A percentile compares a stretch with the other conserved stretches of the same genome.
phyloP scores from a whole-genome alignment of 1,284 basidiomycete species.

The Moesziomyces sp. region DNA sequence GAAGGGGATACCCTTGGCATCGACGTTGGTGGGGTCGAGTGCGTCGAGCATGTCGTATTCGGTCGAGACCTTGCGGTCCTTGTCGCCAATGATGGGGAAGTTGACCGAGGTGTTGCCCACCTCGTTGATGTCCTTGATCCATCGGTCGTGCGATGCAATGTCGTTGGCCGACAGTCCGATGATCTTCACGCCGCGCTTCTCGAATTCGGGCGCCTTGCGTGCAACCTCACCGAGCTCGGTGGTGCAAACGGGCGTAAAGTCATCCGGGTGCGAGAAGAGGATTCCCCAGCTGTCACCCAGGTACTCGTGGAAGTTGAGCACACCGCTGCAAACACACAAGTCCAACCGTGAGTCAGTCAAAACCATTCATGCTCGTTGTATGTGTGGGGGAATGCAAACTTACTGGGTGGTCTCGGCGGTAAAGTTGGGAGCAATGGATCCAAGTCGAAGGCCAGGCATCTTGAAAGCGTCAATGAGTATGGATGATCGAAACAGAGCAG shows the following conservation, averaged over 20 bases:
- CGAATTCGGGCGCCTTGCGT: conserved; percentile 84
- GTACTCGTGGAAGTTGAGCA: conserved; percentile 84
- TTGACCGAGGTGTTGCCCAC: conserved; percentile 79
- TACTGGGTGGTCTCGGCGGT: conserved; percentile 65
- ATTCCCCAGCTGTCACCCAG: conserved; percentile 85
- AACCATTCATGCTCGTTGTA: not conserved
- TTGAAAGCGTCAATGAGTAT: conserved; percentile 59
- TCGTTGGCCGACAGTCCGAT: conserved; percentile 84
- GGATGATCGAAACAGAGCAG: conserved; percentile 1
- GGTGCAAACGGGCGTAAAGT: conserved; percentile 72
- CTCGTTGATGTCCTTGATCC: conserved; percentile 87
- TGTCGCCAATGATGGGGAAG: conserved; percentile 97
- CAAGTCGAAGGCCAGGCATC: conserved; percentile 63
- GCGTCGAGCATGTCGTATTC: conserved; percentile 93
- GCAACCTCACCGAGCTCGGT: conserved; percentile 97
- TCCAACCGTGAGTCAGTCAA: too few species aligned
- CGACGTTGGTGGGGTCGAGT: conserved; percentile 92
- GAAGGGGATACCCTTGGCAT: conserved; percentile 80
- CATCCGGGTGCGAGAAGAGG: conserved; percentile 78
- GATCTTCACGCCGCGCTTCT: conserved; percentile 84
- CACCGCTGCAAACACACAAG: conserved; percentile 31
- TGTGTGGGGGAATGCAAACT: conserved; percentile 11
- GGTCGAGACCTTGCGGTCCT: conserved; percentile 75
- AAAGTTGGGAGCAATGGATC: conserved; percentile 65
- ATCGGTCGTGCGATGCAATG: conserved; percentile 80